A percentile compares a stretch with the other conserved stretches of the same genome.
Evolutionary conservation across 164 flowering plant species (phyloP).

Genomic region (Dillenia turbinata): DNA sequence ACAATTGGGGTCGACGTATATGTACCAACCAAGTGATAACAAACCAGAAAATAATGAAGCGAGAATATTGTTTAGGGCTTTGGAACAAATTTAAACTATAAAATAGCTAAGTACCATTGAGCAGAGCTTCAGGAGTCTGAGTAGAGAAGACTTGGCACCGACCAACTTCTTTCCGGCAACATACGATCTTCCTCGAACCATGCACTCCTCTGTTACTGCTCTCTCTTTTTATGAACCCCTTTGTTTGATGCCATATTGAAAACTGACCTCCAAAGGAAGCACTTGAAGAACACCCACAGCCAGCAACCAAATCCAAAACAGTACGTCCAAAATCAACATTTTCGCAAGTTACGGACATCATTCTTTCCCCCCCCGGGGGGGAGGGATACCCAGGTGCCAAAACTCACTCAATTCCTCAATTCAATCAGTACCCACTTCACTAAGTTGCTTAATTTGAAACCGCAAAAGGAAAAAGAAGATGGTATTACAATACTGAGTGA

Average conservation of each 20-base stretch:
- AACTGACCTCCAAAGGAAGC: conserved; percentile 21
- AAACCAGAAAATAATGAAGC: neutral
- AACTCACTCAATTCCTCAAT: conserved; percentile 2
- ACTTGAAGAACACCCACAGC: conserved; percentile 59
- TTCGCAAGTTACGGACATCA: conserved; percentile 65
- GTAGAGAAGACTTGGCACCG: conserved; percentile 38
- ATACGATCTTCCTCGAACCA: conserved; percentile 26
- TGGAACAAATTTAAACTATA: neutral
- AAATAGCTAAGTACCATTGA: conserved; percentile 34
- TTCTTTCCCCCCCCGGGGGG: too few relatives aligned
- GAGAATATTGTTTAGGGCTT: too few relatives aligned
- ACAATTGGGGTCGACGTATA: too few relatives aligned
- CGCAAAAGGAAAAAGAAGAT: neutral
- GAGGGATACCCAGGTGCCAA: conserved; percentile 19
- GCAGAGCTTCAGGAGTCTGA: conserved; percentile 41
- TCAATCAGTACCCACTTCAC: conserved; percentile 16
- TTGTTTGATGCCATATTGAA: conserved; percentile 20
- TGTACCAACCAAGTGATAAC: neutral
- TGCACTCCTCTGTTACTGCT: conserved; percentile 13
- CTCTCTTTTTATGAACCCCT: conserved; percentile 7
- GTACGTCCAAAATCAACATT: conserved; percentile 44
- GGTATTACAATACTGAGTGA: too few relatives aligned
- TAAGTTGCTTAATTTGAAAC: conserved; percentile 5
- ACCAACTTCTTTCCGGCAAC: conserved; percentile 18
- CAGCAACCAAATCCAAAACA: conserved; percentile 38